Evolutionary conservation across 331 rosid species (phyloP).

Genomic region (Dryas integrifolia): DNA sequence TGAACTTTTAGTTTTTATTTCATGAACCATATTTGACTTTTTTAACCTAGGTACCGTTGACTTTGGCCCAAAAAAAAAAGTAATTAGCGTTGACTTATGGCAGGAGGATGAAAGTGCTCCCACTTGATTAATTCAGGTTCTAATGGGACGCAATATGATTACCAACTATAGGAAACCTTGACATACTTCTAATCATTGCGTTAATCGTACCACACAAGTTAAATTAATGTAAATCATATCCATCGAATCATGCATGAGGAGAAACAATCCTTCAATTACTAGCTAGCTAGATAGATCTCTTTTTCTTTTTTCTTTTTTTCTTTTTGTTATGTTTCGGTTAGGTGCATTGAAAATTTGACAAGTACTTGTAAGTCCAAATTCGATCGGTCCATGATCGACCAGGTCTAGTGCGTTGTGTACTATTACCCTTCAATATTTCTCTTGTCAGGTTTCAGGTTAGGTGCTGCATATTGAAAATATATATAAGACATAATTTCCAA

Average conservation of each 20-base stretch:
- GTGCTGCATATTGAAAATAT: too few species aligned
- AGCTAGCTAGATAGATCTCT: too few species aligned
- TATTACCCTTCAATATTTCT: too few species aligned
- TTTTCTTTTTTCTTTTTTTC: too few species aligned
- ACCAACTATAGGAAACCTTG: constrained; percentile 9
- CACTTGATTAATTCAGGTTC: not conserved
- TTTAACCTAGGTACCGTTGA: not conserved
- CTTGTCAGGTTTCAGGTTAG: too few species aligned
- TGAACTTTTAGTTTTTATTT: too few species aligned
- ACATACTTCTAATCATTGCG: not conserved
- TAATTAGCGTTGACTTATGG: constrained; percentile 8
- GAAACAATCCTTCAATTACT: not conserved
- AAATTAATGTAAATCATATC: not conserved
- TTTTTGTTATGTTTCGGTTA: not conserved
- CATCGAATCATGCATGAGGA: not conserved
- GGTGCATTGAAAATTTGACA: constrained; percentile 5
- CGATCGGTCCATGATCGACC: too few species aligned
- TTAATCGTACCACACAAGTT: not conserved
- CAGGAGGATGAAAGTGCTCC: not conserved
- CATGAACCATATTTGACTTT: too few species aligned
- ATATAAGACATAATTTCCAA: not conserved
- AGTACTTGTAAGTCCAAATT: not conserved
- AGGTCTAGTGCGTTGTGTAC: too few species aligned
- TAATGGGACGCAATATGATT: constrained; percentile 12
- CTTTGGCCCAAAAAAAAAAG: too few species aligned